Base-by-base conservation (phyloP, 768 basidiomycete genomes). In the Suillus clintonianus region DNA sequence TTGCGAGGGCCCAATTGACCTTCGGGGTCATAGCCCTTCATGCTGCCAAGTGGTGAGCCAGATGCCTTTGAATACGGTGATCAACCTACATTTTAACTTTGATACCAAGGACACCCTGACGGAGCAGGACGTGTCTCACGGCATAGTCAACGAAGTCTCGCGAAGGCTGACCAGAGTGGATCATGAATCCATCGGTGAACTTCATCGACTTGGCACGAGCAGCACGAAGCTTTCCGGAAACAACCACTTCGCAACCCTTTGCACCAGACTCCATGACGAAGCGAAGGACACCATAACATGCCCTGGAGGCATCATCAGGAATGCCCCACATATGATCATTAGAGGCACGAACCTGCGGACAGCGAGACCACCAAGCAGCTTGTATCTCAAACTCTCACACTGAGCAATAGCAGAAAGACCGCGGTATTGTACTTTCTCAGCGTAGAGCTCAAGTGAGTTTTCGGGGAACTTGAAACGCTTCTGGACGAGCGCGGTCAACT, bases 131-230 rank as follows among this genome's bases (percentile, higher is more conserved):
- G 84, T 99, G 97, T 70, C 97, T 89, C 72, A 98, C 96, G 64
- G 97, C 97, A 71, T 94, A 86, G 83, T 99, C 97, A 67, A 99
- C 95, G 72, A 96, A 99, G 77, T 99, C 97, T 61, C 89, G 84
- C 56, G 89, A 90, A 70, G 97, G 97, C 82, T 99, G 97, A 88
- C 96, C 96, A 67, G 97, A 97, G 85, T 95, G 93, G 74, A 95
- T 93, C 93, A 95, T 95, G 90, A 98, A 98, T 61, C 97, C 97
- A 74, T 99, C 97, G 76, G 96, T 98, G 84, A 99, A 99, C 82
- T 99, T 99, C 97, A 99, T 99, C 22, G 95, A 93, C 83, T 99
- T 99, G 74, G 97, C 97, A 86, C 97, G 95, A 69, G 97, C 97
- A 69, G 97, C 97, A 77, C 97, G 95, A 76, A 99, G 94, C 81